These are phyloP conservation scores for Pelomyxa schiedti DNA, from an alignment of 78 protist genomes.

Conservation along the genomic window DNA sequence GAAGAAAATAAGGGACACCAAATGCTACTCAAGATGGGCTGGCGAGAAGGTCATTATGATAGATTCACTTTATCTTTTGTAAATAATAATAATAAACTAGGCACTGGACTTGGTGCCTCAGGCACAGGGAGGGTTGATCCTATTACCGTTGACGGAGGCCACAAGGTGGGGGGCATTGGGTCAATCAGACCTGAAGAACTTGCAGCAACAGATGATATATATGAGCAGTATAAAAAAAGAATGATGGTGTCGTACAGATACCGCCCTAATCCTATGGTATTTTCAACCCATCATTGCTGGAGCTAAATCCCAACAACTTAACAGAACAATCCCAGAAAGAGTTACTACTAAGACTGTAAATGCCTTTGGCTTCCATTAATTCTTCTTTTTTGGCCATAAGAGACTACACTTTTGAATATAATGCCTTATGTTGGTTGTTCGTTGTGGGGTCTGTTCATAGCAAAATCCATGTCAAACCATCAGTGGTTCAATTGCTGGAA, in stretches of 20 bases:
- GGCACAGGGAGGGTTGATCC: not conserved
- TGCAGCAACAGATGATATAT: not conserved
- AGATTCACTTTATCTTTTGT: too few species aligned
- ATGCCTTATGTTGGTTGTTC: too few species aligned
- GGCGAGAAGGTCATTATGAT: not conserved
- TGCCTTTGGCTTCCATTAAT: too few species aligned
- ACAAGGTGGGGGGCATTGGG: not conserved
- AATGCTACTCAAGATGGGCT: slow-evolving; percentile 1
- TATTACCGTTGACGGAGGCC: not conserved
- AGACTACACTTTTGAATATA: too few species aligned
- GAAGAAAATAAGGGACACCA: not conserved
- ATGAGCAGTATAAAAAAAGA: not conserved
- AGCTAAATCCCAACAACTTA: not conserved
- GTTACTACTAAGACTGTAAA: not conserved
- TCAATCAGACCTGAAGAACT: not conserved
- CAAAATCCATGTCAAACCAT: too few species aligned
- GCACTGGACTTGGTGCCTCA: not conserved
- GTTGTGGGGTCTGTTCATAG: too few species aligned
- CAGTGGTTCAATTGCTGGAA: too few species aligned
- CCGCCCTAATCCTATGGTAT: not conserved
- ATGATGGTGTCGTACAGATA: not conserved
- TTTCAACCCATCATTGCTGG: not conserved
- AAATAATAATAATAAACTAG: too few species aligned
- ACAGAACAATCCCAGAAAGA: not conserved
- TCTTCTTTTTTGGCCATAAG: too few species aligned